These are phyloP conservation scores for Pyrus hybrid DNA, from an alignment of 331 rosid species.

Conservation along the genomic window DNA sequence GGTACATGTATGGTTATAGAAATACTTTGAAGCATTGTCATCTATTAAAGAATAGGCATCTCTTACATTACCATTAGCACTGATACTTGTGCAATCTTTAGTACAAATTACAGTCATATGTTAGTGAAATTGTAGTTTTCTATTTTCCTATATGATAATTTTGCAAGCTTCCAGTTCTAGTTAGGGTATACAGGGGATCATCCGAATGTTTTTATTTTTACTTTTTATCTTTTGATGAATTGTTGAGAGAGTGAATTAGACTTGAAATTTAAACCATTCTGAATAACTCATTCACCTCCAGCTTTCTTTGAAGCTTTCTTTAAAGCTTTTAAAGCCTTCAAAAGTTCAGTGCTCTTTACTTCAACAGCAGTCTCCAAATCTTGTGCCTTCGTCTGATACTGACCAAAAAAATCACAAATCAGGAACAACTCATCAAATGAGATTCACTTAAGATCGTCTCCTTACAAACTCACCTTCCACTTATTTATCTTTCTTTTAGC, in stretches of 20 bases:
- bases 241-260: conserved; percentile 24
- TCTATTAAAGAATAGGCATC: conserved; percentile 22
- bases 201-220: conserved; percentile 17
- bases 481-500: conserved; percentile 47
- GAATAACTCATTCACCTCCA: conserved; percentile 13
- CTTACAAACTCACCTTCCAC: conserved; percentile 45
- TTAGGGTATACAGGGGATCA: conserved; percentile 18
- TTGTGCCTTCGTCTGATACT: conserved; percentile 48
- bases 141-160: conserved; percentile 20
- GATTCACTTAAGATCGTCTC: conserved; percentile 6
- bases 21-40: conserved; percentile 27
- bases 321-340: conserved; percentile 53
- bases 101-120: conserved; percentile 14
- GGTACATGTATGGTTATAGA: conserved; percentile 1
- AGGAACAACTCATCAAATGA: conserved; percentile 7
- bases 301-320: conserved; percentile 38
- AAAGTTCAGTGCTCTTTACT: conserved; percentile 48
- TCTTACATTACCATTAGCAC: conserved; percentile 13
- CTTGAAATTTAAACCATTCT: conserved; percentile 15
- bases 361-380: conserved; percentile 66
- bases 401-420: conserved; percentile 10
- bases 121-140: conserved; percentile 10
- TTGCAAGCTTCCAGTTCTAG: conserved; percentile 14
- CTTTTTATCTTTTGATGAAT: conserved; percentile 24
- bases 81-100: conserved; percentile 17